Base-by-base conservation (phyloP, 1,284 basidiomycete species). In the Malassezia furfur region DNA sequence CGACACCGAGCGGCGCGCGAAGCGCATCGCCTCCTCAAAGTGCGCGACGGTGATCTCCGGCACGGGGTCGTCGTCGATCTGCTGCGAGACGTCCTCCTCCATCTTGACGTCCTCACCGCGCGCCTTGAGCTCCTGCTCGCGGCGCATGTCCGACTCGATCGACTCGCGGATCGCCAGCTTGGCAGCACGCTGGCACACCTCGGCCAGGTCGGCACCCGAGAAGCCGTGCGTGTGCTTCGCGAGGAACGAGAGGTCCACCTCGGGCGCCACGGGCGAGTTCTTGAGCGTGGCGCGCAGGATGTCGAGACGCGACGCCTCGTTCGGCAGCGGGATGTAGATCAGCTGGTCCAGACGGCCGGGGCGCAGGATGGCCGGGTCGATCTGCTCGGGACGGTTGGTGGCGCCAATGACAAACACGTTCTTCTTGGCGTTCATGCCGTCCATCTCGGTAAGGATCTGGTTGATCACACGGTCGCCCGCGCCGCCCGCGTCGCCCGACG, bases 401-500 rank as follows among this genome's bases (percentile, higher is more conserved):
- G 93, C 93, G 65, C 91, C 93, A 61, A 98, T 96, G 77, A 94
- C 91, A 80, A 94, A 94, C 22, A 96, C 91, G 59, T 96, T 96
- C 84, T 96, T 96, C 84, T 96, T 96, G 44, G 88, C 83, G 78
- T 94, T 74, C 87, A 99, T 94, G 69, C 93, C 93, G 77, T 99
- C 94, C 91, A 99, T 96, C 79, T 99, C 94, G 54, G 94, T 98
- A 5, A 74, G 82, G 67, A 94, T 90, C 77, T 94, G 91, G 78
- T 96, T 94, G 59, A 96, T 82, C 10, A 96, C 91, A 79, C 94
- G 90, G 76, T 99, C 94, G 47, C 91, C 85, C 8, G 93, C 91
- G 61, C 93, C 94, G 64, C 91, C 91, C 54, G 79, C 91, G 75
- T 96, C 93, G 50, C 89, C 90, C 14, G 82, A 79, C 28, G 78